Conservation (phyloP, 192 early-diverging fungal genomes). For the Anaeromyces robustus region DNA sequence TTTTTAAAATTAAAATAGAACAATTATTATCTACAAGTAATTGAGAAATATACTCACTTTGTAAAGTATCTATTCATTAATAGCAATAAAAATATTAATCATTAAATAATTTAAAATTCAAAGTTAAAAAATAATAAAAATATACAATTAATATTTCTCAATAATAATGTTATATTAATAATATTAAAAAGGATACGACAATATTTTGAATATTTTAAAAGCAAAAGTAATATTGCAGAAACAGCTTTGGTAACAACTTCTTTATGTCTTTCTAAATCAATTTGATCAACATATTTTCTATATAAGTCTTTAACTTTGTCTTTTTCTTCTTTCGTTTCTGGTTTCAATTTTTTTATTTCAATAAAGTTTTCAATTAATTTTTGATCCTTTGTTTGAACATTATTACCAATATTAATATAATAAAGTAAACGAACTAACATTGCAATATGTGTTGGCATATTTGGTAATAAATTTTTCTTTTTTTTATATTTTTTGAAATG, state of each 20-base stretch:
- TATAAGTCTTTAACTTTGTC: not conserved
- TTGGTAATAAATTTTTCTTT: not conserved
- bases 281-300: slow-evolving; percentile 17
- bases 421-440: slow-evolving; percentile 2
- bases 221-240: slow-evolving; percentile 43
- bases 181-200: slow-evolving; percentile 26
- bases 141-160: no score
- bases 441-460: not conserved
- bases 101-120: no score
- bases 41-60: slow-evolving; percentile 63
- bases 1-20: slow-evolving; percentile 63
- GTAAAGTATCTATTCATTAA: slow-evolving; percentile 50
- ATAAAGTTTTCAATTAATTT: not conserved
- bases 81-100: no score
- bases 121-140: no score
- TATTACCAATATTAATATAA: slow-evolving; percentile 4
- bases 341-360: not conserved
- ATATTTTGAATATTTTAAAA: slow-evolving; percentile 50
- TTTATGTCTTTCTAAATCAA: slow-evolving; percentile 41
- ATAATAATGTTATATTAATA: not conserved
- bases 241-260: slow-evolving; percentile 59
- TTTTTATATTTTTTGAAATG: no score
- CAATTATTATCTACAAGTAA: slow-evolving; percentile 69
- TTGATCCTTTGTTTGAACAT: not conserved
- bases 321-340: not conserved